Evolutionary conservation across 2,329 filamentous ascomycete species (phyloP).

Genomic region (Helicocarpus griseus): DNA sequence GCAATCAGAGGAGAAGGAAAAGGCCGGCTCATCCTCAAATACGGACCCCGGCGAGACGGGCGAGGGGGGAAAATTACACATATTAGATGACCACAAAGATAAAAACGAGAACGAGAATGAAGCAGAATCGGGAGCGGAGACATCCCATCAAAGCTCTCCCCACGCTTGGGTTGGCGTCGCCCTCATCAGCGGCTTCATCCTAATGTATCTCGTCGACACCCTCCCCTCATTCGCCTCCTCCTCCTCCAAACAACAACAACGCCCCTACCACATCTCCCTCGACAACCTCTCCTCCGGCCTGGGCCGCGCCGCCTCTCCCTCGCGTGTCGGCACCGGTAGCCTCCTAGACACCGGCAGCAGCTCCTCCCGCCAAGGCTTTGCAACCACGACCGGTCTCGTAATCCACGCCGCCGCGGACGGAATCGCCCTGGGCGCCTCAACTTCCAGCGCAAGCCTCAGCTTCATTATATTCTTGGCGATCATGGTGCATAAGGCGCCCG

Average conservation of each 20-base stretch:
- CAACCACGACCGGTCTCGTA: slow-evolving; percentile 88
- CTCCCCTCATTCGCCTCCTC: slow-evolving; percentile 64
- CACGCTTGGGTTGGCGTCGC: slow-evolving; percentile 79
- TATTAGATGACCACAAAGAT: neutral
- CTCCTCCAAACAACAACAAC: slow-evolving; percentile 52
- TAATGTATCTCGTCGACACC: slow-evolving; percentile 95
- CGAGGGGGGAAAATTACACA: neutral
- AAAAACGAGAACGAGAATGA: slow-evolving; percentile 16
- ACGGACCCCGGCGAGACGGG: neutral
- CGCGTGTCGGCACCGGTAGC: slow-evolving; percentile 25
- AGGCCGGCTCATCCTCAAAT: neutral
- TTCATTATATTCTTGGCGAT: slow-evolving; percentile 93
- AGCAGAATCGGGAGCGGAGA: slow-evolving; percentile 35
- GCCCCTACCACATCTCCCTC: slow-evolving; percentile 77
- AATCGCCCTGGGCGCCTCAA: slow-evolving; percentile 88
- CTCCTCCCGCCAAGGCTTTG: slow-evolving; percentile 41
- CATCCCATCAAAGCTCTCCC: slow-evolving; percentile 41
- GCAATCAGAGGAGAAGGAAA: neutral
- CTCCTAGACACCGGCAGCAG: slow-evolving; percentile 24
- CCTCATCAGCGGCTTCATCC: slow-evolving; percentile 75
- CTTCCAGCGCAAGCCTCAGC: slow-evolving; percentile 66
- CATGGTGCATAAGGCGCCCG: slow-evolving; percentile 94
- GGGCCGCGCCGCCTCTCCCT: slow-evolving; percentile 33
- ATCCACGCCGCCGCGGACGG: slow-evolving; percentile 94
- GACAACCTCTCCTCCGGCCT: slow-evolving; percentile 61